Conservation (phyloP, 208 protist species). For the Wallacemonas sp. region DNA sequence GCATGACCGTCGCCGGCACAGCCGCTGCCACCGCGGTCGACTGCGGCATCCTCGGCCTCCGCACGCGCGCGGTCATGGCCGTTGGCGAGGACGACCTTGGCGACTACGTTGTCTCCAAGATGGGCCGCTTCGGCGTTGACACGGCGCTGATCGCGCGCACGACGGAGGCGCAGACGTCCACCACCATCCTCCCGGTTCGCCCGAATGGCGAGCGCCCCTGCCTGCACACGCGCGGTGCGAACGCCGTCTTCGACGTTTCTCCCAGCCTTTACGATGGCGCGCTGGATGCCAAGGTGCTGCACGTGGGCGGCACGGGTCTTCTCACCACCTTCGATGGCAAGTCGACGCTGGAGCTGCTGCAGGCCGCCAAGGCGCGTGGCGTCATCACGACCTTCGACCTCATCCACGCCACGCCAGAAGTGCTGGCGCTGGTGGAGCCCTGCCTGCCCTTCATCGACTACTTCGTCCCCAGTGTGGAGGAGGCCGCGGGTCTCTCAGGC, state of each 20-base stretch:
- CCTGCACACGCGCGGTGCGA: slow-evolving; percentile 26
- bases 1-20: slow-evolving; percentile 28
- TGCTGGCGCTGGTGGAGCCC: slow-evolving; percentile 20
- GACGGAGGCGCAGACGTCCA: slow-evolving; percentile 17
- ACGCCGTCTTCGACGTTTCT: slow-evolving; percentile 22
- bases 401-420: slow-evolving; percentile 25
- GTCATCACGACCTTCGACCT: slow-evolving; percentile 25
- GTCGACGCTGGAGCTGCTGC: slow-evolving; percentile 19
- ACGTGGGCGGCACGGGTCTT: slow-evolving; percentile 22
- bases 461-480: slow-evolving; percentile 25
- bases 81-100: slow-evolving; percentile 22
- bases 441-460: slow-evolving; percentile 27
- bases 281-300: slow-evolving; percentile 22
- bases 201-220: slow-evolving; percentile 23
- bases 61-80: slow-evolving; percentile 20
- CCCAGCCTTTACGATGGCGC: slow-evolving; percentile 21
- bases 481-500: slow-evolving; percentile 16
- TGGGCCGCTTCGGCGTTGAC: slow-evolving; percentile 25
- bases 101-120: slow-evolving; percentile 27
- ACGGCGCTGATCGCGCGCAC: slow-evolving; percentile 20
- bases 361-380: slow-evolving; percentile 16
- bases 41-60: slow-evolving; percentile 23
- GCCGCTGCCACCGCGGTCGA: slow-evolving; percentile 26
- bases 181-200: slow-evolving; percentile 22
- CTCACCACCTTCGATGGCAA: slow-evolving; percentile 24